Base-by-base conservation (phyloP, 2,329 filamentous ascomycete genomes). In the Penicillium glabrum region DNA sequence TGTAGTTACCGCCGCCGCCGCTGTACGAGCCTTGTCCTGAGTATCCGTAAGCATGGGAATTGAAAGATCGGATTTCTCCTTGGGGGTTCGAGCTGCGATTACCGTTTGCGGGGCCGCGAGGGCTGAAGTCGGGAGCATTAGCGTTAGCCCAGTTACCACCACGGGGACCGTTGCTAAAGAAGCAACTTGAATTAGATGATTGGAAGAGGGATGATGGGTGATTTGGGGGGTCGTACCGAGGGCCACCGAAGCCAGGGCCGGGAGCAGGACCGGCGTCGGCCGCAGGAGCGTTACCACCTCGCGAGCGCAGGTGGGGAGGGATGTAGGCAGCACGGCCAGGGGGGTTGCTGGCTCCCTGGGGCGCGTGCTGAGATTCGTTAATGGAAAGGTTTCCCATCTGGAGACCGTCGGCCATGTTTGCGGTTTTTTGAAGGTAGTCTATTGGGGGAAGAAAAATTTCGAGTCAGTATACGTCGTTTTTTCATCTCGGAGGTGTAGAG, bases 281-380 rank as follows among this genome's bases (percentile, higher is more conserved):
- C 63, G 77, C 72, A 46, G 72, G 69, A 56, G 72, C 72, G n/a
- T 11, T 11, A 57, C 66, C 65, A 53, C 67, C 66, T 58, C 73
- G 74, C 53, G 73, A 70, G 64, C 85, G 83, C 63, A 87, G 81
- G 73, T 88, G 85, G 67, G 85, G 85, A 69, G 85, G 85, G 66
- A 88, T 87, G 75, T 88, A 88, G 67, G 85, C 82, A 73, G 83
- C 79, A 70, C 84, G 85, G 67, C 83, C 82, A 59, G 74, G 72
- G 65, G 74, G 74, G 67, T 77, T 75, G 60, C 64, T 61, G 62
- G 39, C 14, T 16, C 74, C 74, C 70, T 78, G 77, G 51, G 75
- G 74, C 56, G 83, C 84, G 72, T 86, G 84, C 76, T 86, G 81
- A 60, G 83, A 85, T 65, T 88, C 85, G 73, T 84, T 83, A 67